A percentile compares a stretch with the other conserved stretches of the same genome.
Conservation (phyloP, 805 yeast genomes). For the Metahyphopichia silvanorum region DNA sequence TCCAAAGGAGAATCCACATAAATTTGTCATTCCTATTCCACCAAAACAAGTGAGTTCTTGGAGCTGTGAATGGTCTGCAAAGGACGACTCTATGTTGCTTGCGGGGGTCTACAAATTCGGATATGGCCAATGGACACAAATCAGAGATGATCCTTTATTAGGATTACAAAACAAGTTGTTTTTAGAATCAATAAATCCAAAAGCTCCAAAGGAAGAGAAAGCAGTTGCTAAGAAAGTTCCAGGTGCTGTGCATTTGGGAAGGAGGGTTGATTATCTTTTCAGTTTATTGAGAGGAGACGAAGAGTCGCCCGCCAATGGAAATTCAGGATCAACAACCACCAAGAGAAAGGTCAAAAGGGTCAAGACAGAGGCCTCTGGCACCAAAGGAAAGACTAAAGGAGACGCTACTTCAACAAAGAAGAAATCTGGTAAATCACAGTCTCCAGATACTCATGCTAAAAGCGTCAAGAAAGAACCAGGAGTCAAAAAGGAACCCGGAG, state of each 20-base stretch:
- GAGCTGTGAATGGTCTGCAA: conserved; percentile 81
- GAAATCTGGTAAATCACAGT: conserved; percentile 12
- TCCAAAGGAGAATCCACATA: conserved; percentile 53
- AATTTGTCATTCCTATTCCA: conserved; percentile 55
- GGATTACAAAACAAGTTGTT: conserved; percentile 83
- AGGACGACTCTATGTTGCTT: conserved; percentile 82
- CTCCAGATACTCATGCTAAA: conserved; percentile 13
- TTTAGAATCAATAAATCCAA: conserved; percentile 39
- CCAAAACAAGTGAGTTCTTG: conserved; percentile 88
- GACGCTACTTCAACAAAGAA: conserved; percentile 10
- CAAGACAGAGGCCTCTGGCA: conserved; percentile 13
- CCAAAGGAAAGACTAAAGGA: no score
- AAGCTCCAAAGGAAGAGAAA: conserved; percentile 17
- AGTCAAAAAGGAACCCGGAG: conserved; percentile 7
- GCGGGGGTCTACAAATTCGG: conserved; percentile 92
- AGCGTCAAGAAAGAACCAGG: conserved; percentile 5
- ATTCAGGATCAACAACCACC: conserved; percentile 8
- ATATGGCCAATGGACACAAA: conserved; percentile 91
- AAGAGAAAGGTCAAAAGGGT: conserved; percentile 15
- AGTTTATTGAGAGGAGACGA: conserved; percentile 63
- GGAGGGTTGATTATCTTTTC: conserved; percentile 87
- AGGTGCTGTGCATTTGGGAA: conserved; percentile 85
- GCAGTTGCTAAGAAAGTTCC: conserved; percentile 67
- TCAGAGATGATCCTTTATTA: conserved; percentile 91
- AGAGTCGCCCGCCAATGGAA: conserved; percentile 13